phyloP scores from a whole-genome alignment of 345 rosid genomes.

The Cochlearia excelsa region DNA sequence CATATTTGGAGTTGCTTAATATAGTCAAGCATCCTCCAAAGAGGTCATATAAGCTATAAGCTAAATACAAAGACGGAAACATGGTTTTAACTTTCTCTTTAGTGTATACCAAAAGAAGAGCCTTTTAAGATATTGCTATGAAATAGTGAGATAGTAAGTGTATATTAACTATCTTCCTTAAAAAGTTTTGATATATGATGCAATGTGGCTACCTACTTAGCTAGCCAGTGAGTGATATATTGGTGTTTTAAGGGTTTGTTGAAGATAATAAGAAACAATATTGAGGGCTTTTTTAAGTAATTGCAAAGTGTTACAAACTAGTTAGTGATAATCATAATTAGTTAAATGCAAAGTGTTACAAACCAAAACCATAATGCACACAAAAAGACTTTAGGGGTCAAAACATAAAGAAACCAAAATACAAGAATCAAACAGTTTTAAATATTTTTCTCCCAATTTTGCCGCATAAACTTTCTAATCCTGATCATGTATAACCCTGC shows the following conservation, averaged over 20 bases:
- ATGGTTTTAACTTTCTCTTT: conserved; percentile 11
- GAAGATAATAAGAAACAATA: not conserved
- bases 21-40: not conserved
- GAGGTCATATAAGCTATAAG: not conserved
- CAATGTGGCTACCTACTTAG: conserved; percentile 8
- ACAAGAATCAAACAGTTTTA: not conserved
- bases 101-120: too few relatives aligned
- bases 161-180: conserved; percentile 13
- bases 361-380: not conserved
- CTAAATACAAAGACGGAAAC: not conserved
- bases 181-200: conserved; percentile 13
- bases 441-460: not conserved
- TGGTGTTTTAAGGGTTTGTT: too few relatives aligned
- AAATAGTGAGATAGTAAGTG: conserved; percentile 20
- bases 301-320: too few relatives aligned
- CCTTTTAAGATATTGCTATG: not conserved
- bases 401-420: conserved; percentile 18
- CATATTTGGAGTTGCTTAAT: not conserved
- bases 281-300: conserved; percentile 8
- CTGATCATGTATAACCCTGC: conserved; percentile 66
- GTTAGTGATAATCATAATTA: too few relatives aligned
- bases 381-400: conserved; percentile 8
- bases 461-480: conserved; percentile 7
- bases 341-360: too few relatives aligned
- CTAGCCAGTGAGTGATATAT: conserved; percentile 5